phyloP scores from a whole-genome alignment of 345 rosid species.

The Lepidium didymum region DNA sequence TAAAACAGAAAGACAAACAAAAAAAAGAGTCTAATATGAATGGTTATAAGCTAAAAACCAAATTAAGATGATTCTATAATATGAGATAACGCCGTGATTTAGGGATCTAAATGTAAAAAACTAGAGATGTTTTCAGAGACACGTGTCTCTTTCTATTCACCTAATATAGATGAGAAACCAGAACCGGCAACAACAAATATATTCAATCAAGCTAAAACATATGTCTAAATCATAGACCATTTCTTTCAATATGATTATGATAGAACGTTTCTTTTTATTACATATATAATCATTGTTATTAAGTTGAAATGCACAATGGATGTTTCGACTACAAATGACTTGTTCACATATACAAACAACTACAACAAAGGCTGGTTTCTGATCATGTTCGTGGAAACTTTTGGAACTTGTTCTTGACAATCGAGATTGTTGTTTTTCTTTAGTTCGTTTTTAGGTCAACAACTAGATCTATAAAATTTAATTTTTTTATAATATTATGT shows the following conservation, averaged over 20 bases:
- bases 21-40: slow-evolving; percentile 6
- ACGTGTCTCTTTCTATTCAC: slow-evolving; percentile 8
- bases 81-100: slow-evolving; percentile 24
- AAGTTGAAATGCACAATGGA: too few relatives aligned
- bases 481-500: too few relatives aligned
- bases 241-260: not conserved
- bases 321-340: too few relatives aligned
- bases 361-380: too few relatives aligned
- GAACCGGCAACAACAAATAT: not conserved
- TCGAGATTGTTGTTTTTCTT: too few relatives aligned
- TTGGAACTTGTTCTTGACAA: too few relatives aligned
- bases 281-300: too few relatives aligned
- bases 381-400: too few relatives aligned
- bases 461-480: too few relatives aligned
- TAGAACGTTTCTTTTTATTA: too few relatives aligned
- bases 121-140: not conserved
- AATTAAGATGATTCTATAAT: not conserved
- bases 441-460: too few relatives aligned
- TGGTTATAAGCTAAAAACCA: slow-evolving; percentile 18
- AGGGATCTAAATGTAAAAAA: slow-evolving; percentile 1
- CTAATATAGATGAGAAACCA: not conserved
- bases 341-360: too few relatives aligned
- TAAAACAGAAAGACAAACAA: not conserved
- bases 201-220: not conserved
- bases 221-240: not conserved